Evolutionary conservation across 306 rosid species (phyloP).

Genomic region (Hippophae gyantsensis): DNA sequence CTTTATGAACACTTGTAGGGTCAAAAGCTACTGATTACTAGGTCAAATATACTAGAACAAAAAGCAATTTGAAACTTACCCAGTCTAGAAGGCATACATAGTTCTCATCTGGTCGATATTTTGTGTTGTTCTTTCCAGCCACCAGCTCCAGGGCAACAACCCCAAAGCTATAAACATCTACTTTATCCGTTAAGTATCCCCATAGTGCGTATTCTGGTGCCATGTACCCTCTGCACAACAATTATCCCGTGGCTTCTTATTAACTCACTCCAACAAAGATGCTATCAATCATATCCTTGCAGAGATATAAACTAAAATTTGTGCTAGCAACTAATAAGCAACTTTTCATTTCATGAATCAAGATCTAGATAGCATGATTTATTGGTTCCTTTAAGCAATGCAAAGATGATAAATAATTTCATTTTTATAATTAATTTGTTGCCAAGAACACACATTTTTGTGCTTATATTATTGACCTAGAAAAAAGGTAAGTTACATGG

Average conservation of each 20-base stretch:
- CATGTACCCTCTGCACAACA: constrained; percentile 55
- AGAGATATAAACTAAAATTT: too few relatives aligned
- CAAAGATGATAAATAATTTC: too few relatives aligned
- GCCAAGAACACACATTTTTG: too few relatives aligned
- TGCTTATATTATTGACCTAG: background rate
- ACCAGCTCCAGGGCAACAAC: constrained; percentile 45
- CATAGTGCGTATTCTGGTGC: constrained; percentile 67
- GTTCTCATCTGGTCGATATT: constrained; percentile 31
- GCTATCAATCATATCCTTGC: background rate
- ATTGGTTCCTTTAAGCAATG: too few relatives aligned
- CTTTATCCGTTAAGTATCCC: constrained; percentile 48
- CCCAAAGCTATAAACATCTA: constrained; percentile 56
- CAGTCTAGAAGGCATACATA: constrained; percentile 51
- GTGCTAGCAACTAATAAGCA: too few relatives aligned
- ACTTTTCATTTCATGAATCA: too few relatives aligned
- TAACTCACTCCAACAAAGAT: background rate
- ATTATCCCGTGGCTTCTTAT: background rate
- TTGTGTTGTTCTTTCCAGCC: constrained; percentile 38
- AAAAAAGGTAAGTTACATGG: constrained; percentile 34
- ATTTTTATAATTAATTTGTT: too few relatives aligned
- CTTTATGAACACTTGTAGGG: too few relatives aligned
- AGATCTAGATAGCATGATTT: too few relatives aligned
- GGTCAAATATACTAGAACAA: too few relatives aligned
- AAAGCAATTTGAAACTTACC: constrained; percentile 22
- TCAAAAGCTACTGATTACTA: too few relatives aligned